phyloP scores from a whole-genome alignment of 257 asterid species.

The Nicotiana obtusifolia region DNA sequence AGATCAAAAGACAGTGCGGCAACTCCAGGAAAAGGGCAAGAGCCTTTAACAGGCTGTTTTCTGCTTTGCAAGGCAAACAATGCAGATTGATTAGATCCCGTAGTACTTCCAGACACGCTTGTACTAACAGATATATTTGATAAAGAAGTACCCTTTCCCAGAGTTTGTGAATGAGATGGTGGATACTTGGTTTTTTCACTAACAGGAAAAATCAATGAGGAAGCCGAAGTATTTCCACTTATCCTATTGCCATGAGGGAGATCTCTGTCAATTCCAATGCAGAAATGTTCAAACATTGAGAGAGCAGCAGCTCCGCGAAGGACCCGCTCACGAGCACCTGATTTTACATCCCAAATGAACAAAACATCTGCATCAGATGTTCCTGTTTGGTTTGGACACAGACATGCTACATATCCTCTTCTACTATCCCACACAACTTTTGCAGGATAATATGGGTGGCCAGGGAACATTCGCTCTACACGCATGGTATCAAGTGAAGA shows the following conservation, averaged over 20 bases:
- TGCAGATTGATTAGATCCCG: constrained; percentile 25
- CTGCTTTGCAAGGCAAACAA: constrained; percentile 39
- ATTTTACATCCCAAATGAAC: constrained; percentile 92
- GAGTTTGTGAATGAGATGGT: constrained; percentile 30
- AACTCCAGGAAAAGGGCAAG: constrained; percentile 92
- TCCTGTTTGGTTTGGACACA: constrained; percentile 63
- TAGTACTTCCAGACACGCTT: constrained; percentile 27
- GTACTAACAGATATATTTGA: constrained; percentile 20
- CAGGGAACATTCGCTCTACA: constrained; percentile 94
- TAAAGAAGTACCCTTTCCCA: constrained; percentile 33
- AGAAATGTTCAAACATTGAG: constrained; percentile 92
- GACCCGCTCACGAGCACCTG: constrained; percentile 95
- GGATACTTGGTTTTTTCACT: constrained; percentile 46
- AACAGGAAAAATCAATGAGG: constrained; percentile 58
- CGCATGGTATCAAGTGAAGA: constrained; percentile 74
- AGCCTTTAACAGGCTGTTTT: constrained; percentile 66
- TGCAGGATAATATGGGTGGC: constrained; percentile 72
- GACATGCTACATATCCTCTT: constrained; percentile 82
- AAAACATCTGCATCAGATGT: constrained; percentile 64
- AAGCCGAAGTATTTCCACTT: constrained; percentile 70
- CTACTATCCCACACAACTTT: constrained; percentile 87
- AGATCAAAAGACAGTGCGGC: constrained; percentile 77
- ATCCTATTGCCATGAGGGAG: constrained; percentile 30
- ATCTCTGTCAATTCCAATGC: constrained; percentile 35
- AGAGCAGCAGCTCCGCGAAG: constrained; percentile 93